A percentile compares a stretch with the other conserved stretches of the same genome.
These are phyloP conservation scores for Aschersonia sp. DNA, from an alignment of 2,329 filamentous ascomycete species.

Conservation along the genomic window DNA sequence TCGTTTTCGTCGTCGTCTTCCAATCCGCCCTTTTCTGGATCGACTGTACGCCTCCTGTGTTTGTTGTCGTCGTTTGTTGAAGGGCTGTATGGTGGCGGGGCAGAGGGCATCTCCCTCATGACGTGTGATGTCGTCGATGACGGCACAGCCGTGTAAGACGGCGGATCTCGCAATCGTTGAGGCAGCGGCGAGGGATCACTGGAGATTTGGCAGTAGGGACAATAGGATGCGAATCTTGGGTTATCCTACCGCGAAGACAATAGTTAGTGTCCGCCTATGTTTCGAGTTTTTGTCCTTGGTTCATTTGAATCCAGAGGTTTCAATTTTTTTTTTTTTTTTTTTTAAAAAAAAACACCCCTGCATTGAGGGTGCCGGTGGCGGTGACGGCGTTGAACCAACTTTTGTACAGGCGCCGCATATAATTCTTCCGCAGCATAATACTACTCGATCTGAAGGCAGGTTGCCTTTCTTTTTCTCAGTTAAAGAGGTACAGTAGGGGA, in stretches of 20 bases:
- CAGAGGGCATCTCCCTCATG: slow-evolving; percentile 10
- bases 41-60: not conserved
- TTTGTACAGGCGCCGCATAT: slow-evolving; percentile 60
- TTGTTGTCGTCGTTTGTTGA: not conserved
- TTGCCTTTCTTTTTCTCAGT: slow-evolving; percentile 35
- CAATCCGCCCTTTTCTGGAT: not conserved
- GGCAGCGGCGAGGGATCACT: slow-evolving; percentile 39
- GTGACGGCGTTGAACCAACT: slow-evolving; percentile 18
- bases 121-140: slow-evolving; percentile 9
- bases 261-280: slow-evolving; percentile 3
- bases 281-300: not conserved
- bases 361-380: not conserved
- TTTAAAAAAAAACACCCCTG: no score
- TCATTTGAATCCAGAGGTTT: not conserved
- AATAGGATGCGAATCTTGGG: slow-evolving; percentile 48
- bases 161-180: slow-evolving; percentile 53
- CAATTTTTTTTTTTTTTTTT: no score
- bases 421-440: slow-evolving; percentile 54
- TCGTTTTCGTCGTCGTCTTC: slow-evolving; percentile 7
- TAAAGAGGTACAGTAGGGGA: slow-evolving; percentile 38
- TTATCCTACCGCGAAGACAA: slow-evolving; percentile 32
- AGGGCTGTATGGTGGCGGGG: slow-evolving; percentile 24
- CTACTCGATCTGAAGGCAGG: slow-evolving; percentile 39
- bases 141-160: slow-evolving; percentile 38
- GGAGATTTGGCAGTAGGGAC: slow-evolving; percentile 66